A percentile compares a stretch with the other conserved stretches of the same genome.
These are phyloP conservation scores for Chaetomium tenue DNA, from an alignment of 495 filamentous ascomycete species.

Conservation along the genomic window DNA sequence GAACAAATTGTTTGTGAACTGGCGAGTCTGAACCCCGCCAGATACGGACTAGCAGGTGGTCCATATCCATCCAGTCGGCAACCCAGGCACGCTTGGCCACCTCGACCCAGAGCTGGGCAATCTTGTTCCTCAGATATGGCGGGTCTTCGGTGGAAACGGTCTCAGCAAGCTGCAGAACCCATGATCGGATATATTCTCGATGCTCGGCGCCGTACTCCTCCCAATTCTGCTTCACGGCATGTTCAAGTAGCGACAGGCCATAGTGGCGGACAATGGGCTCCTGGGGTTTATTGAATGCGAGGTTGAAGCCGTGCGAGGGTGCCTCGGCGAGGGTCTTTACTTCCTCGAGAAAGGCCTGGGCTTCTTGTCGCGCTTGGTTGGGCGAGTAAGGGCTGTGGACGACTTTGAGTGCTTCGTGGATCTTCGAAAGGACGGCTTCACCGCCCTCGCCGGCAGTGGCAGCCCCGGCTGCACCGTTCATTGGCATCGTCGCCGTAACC, in stretches of 20 bases:
- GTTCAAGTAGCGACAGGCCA: slow-evolving; percentile 84
- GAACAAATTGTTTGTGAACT: slow-evolving; percentile 74
- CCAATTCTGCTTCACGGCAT: slow-evolving; percentile 81
- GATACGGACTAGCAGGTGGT: slow-evolving; percentile 71
- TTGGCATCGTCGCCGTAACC: slow-evolving; percentile 23
- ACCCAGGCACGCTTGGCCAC: slow-evolving; percentile 91
- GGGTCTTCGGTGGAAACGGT: slow-evolving; percentile 71
- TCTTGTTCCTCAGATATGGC: slow-evolving; percentile 83
- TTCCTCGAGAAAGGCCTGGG: slow-evolving; percentile 76
- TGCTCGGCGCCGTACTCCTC: slow-evolving; percentile 65
- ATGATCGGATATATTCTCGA: slow-evolving; percentile 60
- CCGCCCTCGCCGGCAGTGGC: slow-evolving; percentile 20
- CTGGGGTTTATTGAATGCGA: slow-evolving; percentile 70
- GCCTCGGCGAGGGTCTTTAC: slow-evolving; percentile 75
- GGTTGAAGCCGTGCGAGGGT: slow-evolving; percentile 77
- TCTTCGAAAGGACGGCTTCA: slow-evolving; percentile 50
- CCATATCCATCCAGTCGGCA: slow-evolving; percentile 91
- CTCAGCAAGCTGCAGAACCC: slow-evolving; percentile 77
- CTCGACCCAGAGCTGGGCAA: slow-evolving; percentile 93
- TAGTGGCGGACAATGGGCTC: slow-evolving; percentile 86
- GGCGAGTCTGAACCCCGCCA: slow-evolving; percentile 66
- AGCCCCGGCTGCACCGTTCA: slow-evolving; percentile 33
- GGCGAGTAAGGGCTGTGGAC: slow-evolving; percentile 79
- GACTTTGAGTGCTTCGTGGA: slow-evolving; percentile 78
- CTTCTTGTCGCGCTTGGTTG: slow-evolving; percentile 81